phyloP scores from a whole-genome alignment of 225 moss, liverwort and hornwort species.

The Polytrichum commune region DNA sequence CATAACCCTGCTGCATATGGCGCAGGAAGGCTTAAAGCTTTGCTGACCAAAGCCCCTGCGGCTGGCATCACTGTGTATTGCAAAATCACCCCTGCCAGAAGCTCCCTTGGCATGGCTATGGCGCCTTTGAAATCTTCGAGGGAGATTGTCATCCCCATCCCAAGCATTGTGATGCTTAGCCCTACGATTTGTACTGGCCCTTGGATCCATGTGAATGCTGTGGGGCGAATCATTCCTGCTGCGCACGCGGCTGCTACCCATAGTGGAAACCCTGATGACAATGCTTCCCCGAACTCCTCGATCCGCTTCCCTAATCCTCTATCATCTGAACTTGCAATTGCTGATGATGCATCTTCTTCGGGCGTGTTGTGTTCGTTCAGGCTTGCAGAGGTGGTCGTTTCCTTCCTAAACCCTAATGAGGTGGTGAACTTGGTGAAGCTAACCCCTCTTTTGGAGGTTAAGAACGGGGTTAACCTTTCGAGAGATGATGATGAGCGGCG shows the following conservation, averaged over 20 bases:
- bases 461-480: too few relatives aligned
- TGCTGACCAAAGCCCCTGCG: slow-evolving; percentile 58
- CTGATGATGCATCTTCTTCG: neutral
- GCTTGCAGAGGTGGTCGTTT: too few relatives aligned
- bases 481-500: too few relatives aligned
- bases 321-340: neutral
- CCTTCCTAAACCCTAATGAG: too few relatives aligned
- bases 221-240: slow-evolving; percentile 52
- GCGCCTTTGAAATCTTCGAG: slow-evolving; percentile 73
- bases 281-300: slow-evolving; percentile 64
- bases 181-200: slow-evolving; percentile 64
- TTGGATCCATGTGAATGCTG: slow-evolving; percentile 65
- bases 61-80: slow-evolving; percentile 96
- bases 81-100: slow-evolving; percentile 65
- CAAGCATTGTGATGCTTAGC: slow-evolving; percentile 78
- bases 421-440: too few relatives aligned
- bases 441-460: too few relatives aligned
- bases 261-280: slow-evolving; percentile 80
- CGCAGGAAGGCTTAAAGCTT: slow-evolving; percentile 52
- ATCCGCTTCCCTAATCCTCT: slow-evolving; percentile 26
- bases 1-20: slow-evolving; percentile 84
- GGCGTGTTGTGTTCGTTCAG: too few relatives aligned
- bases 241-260: slow-evolving; percentile 72
- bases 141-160: slow-evolving; percentile 89
- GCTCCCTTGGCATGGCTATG: slow-evolving; percentile 74